Evolutionary conservation across 2,329 filamentous ascomycete genomes (phyloP), one percentile per base, ranked within the genome.

Genomic region (Diplodia intermedia): DNA sequence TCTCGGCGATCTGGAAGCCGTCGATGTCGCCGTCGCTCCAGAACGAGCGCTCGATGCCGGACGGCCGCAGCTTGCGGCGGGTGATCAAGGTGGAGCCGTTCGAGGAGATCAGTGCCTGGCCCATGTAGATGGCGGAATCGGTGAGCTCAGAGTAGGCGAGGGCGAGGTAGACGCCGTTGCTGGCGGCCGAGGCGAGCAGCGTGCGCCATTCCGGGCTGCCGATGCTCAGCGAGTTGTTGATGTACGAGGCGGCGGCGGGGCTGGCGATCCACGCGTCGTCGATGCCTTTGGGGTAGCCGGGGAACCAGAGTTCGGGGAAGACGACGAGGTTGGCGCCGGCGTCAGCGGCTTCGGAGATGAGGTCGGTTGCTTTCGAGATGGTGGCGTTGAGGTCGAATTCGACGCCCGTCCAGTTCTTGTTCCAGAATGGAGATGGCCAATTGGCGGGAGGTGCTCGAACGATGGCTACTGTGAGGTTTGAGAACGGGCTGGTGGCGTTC

Each of bases 251-350:
- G 0, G 26, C 38, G 50, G 40, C 52, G n/a, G 47, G 61, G 63
- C 69, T 69, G 33, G 18, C 26, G n/a, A 61, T 23, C 36, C 56
- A 43, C 6, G 36, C 23, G 12, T 20, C 56, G 38, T 61, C 56
- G 38, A 47, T 26, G 33, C 56, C 56, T 14, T 61, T 61, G 56
- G 56, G 56, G 36, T 43, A 61, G 11, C 77, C 76, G 18, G 77
- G 77, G n/a, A 79, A 72, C 67, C 78, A 79, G 3, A 75, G 76
- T 66, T 79, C 77, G 3, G 77, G 76, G 57, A 78, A 79, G 4
- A 79, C 75, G 9, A 79, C 71, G 26, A 79, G 70, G 57, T 74
- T 74, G 70, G 79, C 69, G 8, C 73, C 71, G 20, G 74, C 70
- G 23, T 67, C 43, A 4, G 71, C 75, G 57, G 77, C 77, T 67